Percentiles rank a stretch among this genome's conserved stretches.
Evolutionary conservation across 176 grass and related monocot genomes (phyloP).

Genomic region (Dactylis glomerata): DNA sequence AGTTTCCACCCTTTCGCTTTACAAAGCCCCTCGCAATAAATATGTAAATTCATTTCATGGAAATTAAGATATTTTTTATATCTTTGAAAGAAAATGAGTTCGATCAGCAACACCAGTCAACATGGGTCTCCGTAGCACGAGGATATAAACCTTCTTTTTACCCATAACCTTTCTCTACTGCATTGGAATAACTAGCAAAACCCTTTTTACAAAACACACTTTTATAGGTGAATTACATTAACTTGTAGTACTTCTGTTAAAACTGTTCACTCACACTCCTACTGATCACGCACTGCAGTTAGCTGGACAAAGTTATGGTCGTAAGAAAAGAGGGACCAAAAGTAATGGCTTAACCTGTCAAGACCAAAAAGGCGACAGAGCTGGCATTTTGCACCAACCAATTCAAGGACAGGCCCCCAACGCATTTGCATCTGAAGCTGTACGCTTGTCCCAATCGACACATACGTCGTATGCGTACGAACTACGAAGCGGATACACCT

Average conservation of each 20-base stretch:
- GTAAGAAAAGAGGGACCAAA: not conserved
- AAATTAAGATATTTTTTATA: no score
- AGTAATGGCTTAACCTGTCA: slow-evolving; percentile 21
- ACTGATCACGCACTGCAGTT: not conserved
- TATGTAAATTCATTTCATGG: no score
- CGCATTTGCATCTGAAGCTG: not conserved
- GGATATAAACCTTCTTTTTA: no score
- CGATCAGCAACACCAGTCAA: no score
- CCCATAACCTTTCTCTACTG: no score
- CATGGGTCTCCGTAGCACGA: no score
- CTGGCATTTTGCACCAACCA: slow-evolving; percentile 41
- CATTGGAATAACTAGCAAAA: no score
- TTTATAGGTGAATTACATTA: no score
- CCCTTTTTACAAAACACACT: no score
- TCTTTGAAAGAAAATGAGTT: no score
- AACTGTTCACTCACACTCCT: not conserved
- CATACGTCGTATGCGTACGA: not conserved
- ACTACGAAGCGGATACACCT: not conserved
- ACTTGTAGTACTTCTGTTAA: not conserved
- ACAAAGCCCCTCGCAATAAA: no score
- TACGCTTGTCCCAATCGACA: not conserved
- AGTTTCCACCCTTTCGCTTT: no score
- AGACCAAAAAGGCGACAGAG: not conserved
- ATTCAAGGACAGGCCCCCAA: not conserved
- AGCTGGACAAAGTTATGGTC: not conserved